Conservation (phyloP, 306 rosid genomes). For the Citrullus colocynthis region DNA sequence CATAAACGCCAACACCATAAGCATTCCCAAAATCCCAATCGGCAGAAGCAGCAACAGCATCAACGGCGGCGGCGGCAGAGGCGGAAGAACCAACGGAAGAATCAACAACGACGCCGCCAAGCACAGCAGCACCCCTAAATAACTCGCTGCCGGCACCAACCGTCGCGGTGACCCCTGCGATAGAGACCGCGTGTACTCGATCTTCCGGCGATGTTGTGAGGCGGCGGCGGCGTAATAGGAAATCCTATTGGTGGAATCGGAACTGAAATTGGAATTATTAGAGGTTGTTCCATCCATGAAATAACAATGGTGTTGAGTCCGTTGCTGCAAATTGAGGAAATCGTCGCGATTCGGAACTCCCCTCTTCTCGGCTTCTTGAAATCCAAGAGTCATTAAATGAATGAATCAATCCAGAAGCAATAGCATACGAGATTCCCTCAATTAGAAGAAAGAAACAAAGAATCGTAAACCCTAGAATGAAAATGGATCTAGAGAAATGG, state of each 20-base stretch:
- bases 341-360: not conserved
- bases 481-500: not conserved
- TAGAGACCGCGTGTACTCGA: not conserved
- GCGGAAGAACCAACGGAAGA: conserved; percentile 49
- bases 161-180: not conserved
- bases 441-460: too few relatives aligned
- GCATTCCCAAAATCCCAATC: conserved; percentile 30
- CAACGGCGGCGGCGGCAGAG: conserved; percentile 44
- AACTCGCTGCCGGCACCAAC: not conserved
- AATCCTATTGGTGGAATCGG: not conserved
- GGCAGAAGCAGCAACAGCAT: conserved; percentile 39
- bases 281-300: not conserved
- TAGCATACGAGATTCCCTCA: not conserved
- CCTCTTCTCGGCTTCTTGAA: not conserved
- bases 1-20: conserved; percentile 45
- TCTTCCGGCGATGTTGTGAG: not conserved
- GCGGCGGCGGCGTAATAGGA: not conserved
- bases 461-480: not conserved
- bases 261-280: not conserved
- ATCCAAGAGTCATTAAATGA: not conserved
- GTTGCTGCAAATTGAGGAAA: not conserved
- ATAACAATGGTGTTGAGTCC: not conserved
- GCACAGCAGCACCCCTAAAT: conserved; percentile 27
- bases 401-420: not conserved
- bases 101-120: conserved; percentile 34